phyloP scores from a whole-genome alignment of 2,329 filamentous ascomycete species.

The Talaromyces sp. region DNA sequence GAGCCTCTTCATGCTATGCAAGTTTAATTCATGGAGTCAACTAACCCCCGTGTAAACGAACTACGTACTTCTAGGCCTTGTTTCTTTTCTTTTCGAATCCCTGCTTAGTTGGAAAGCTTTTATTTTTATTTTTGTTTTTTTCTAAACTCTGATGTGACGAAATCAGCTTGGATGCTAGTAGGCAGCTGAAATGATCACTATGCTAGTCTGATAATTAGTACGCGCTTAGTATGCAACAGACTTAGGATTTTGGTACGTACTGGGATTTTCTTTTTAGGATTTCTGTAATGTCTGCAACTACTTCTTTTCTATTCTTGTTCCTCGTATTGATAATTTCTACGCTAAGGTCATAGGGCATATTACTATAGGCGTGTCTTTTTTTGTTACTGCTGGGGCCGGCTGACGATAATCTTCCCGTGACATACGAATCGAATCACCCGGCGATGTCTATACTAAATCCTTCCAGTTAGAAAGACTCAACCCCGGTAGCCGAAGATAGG shows the following conservation, averaged over 20 bases:
- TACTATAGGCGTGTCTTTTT: neutral
- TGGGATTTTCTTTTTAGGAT: neutral
- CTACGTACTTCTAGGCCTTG: neutral
- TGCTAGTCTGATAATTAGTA: neutral
- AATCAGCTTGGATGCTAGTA: neutral
- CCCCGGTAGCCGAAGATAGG: neutral
- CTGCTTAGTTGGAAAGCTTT: neutral
- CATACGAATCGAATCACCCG: neutral
- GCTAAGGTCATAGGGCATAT: neutral
- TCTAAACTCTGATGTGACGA: neutral
- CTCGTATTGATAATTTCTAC: neutral
- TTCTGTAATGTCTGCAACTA: neutral
- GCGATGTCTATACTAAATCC: neutral
- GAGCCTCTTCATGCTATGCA: neutral
- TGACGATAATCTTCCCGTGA: neutral
- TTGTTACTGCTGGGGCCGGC: neutral
- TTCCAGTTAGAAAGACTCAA: neutral
- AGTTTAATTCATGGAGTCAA: neutral
- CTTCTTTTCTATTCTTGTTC: neutral
- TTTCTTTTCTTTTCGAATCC: neutral
- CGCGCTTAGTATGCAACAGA: neutral
- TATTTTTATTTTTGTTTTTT: neutral
- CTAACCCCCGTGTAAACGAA: no score
- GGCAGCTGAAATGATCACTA: constrained; percentile 1
- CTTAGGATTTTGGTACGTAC: no score